Conservation (phyloP, 371 early-diverging fungal genomes). For the Mucor plumbeus region DNA sequence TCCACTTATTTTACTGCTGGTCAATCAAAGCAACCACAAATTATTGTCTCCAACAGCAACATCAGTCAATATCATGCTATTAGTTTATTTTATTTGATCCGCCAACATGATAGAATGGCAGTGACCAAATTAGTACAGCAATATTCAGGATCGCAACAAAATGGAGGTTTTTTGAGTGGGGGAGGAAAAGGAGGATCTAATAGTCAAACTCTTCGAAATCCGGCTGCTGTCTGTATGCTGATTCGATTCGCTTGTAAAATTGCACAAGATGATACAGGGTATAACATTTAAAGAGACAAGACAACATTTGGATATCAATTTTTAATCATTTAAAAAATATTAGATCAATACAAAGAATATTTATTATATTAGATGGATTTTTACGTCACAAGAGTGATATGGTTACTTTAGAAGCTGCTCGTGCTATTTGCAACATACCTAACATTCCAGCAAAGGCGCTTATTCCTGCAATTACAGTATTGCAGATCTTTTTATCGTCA, state of each 20-base stretch:
- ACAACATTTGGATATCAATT: slow-evolving; percentile 24
- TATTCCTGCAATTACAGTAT: slow-evolving; percentile 88
- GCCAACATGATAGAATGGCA: slow-evolving; percentile 97
- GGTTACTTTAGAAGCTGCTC: slow-evolving; percentile 96
- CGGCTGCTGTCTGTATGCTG: slow-evolving; percentile 90
- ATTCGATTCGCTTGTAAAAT: slow-evolving; percentile 93
- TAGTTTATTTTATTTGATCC: slow-evolving; percentile 92
- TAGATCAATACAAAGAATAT: slow-evolving; percentile 67
- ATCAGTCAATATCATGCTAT: slow-evolving; percentile 97
- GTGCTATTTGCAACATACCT: slow-evolving; percentile 90
- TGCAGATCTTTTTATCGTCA: slow-evolving; percentile 92
- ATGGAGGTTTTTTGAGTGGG: neutral
- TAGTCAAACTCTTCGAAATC: slow-evolving; percentile 71
- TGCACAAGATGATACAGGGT: slow-evolving; percentile 85
- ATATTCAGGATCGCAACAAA: slow-evolving; percentile 61
- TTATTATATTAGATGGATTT: slow-evolving; percentile 87
- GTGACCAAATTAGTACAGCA: slow-evolving; percentile 93
- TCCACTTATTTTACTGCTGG: slow-evolving; percentile 63
- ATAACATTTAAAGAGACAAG: slow-evolving; percentile 36
- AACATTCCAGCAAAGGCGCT: slow-evolving; percentile 85
- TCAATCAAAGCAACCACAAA: slow-evolving; percentile 44
- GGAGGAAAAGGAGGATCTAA: slow-evolving; percentile 39
- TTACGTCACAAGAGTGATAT: slow-evolving; percentile 94
- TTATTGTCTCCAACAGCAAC: slow-evolving; percentile 65
- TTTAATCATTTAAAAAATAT: slow-evolving; percentile 25